Evolutionary conservation across 1,284 basidiomycete species (phyloP).

Genomic region (Lentinus polychrous): DNA sequence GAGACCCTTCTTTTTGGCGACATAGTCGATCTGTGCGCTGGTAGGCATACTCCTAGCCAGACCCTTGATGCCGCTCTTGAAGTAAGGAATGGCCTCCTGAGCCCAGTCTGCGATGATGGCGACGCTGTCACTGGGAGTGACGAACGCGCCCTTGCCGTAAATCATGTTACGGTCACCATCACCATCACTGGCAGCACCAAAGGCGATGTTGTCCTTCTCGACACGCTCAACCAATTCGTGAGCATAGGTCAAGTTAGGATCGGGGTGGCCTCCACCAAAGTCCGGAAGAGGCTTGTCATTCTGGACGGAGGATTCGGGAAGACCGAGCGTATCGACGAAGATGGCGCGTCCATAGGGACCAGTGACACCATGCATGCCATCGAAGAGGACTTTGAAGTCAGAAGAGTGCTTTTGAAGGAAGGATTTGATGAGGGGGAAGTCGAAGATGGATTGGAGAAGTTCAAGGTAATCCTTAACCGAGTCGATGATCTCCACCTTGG

Average conservation of each 20-base stretch:
- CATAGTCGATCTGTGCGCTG: slow-evolving; percentile 92
- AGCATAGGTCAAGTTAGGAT: slow-evolving; percentile 98
- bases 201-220: slow-evolving; percentile 81
- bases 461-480: slow-evolving; percentile 87
- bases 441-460: slow-evolving; percentile 87
- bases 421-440: slow-evolving; percentile 86
- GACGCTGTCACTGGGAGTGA: slow-evolving; percentile 95
- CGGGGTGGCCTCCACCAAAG: slow-evolving; percentile 96
- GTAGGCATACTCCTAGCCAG: slow-evolving; percentile 97
- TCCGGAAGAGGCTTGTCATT: slow-evolving; percentile 90
- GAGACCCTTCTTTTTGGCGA: slow-evolving; percentile 90
- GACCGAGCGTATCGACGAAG: slow-evolving; percentile 80
- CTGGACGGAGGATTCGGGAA: slow-evolving; percentile 79
- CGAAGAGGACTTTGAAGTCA: slow-evolving; percentile 88
- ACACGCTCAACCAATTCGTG: slow-evolving; percentile 91
- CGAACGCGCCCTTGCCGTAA: slow-evolving; percentile 96
- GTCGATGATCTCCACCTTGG: slow-evolving; percentile 90
- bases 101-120: slow-evolving; percentile 99
- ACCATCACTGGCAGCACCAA: slow-evolving; percentile 96
- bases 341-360: slow-evolving; percentile 93
- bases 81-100: slow-evolving; percentile 89
- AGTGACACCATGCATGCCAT: slow-evolving; percentile 95
- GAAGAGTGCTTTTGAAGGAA: slow-evolving; percentile 72
- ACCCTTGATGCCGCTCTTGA: slow-evolving; percentile 91
- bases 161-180: slow-evolving; percentile 99